Base-by-base conservation (phyloP, 2,329 filamentous ascomycete species). In the Xylariaceae sp. region DNA sequence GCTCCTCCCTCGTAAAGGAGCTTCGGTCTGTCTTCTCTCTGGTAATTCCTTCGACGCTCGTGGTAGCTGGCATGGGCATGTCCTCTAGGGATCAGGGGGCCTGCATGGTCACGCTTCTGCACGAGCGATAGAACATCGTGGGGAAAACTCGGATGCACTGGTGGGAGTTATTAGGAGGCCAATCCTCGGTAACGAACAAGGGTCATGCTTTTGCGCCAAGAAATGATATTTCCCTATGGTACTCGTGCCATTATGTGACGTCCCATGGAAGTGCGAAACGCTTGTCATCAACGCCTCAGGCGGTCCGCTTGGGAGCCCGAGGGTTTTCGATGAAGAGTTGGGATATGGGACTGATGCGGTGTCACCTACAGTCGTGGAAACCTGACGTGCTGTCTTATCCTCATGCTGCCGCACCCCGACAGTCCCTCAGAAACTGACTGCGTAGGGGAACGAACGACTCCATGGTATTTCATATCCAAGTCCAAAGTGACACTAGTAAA, bases 1-100 rank as follows among this genome's bases (percentile, higher is more conserved):
- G 78, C 83, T 68, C 77, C 83, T 61, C 68, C 77, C 52, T 79
- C 76, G 58, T 78, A 75, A 72, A 60, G 60, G 50, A 55, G 56
- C 57, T 59, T 32, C 39, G 37, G 46, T 55, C 47, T 44, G 56
- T 61, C 57, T 61, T 60, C 54, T 63, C 55, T 63, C 56, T 58
- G 42, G 52, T 43, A 49, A 45, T 50, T 52, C 52, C 47, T 53
- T 53, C 47, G 45, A 55, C 43, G 42, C 48, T 51, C 49, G 52
- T 50, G 47, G 40, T 44, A 46, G 44, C 50, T 50, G 46, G 44
- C 42, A 49, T 50, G 52, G 47, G 45, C 47, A 49, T 56, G 54
- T 55, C 55, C 49, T 56, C 51, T 55, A 55, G 43, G 52, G 51
- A 55, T 55, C 49, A n/a, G 57, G 55, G 57, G 59, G 56, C 60